phyloP scores from a whole-genome alignment of 176 grass and related monocot genomes.

The Microstegium vimineum region DNA sequence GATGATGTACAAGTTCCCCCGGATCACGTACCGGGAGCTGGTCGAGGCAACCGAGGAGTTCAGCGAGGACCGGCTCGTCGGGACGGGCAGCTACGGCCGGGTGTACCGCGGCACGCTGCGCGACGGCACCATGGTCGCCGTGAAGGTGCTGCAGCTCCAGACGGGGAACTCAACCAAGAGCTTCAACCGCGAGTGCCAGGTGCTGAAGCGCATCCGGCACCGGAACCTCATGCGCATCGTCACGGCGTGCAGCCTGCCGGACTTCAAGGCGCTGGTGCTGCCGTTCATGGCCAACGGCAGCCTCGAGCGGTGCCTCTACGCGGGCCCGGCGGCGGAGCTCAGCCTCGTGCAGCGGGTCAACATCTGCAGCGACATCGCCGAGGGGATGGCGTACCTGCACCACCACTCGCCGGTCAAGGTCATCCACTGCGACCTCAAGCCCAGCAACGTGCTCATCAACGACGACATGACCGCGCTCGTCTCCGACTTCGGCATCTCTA shows the following conservation, averaged over 20 bases:
- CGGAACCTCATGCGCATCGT: conserved; percentile 93
- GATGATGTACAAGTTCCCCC: conserved; percentile 74
- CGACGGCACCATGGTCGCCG: conserved; percentile 70
- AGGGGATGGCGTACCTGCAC: conserved; percentile 90
- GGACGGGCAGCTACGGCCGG: conserved; percentile 74
- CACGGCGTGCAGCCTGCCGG: conserved; percentile 80
- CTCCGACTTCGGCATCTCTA: conserved; percentile 84
- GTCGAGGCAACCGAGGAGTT: conserved; percentile 74
- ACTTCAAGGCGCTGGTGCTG: conserved; percentile 95
- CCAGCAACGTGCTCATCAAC: conserved; percentile 87
- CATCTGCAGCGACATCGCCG: conserved; percentile 91
- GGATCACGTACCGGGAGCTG: conserved; percentile 77
- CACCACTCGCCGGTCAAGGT: conserved; percentile 90
- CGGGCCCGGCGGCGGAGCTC: conserved; percentile 32
- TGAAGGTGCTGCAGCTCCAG: conserved; percentile 91
- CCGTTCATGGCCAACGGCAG: conserved; percentile 96
- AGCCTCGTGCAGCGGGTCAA: conserved; percentile 78
- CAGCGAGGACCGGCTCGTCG: conserved; percentile 46
- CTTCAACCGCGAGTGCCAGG: conserved; percentile 86
- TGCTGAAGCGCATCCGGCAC: conserved; percentile 89
- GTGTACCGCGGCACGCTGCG: conserved; percentile 69
- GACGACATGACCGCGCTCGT: conserved; percentile 97
- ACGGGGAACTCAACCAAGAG: conserved; percentile 83
- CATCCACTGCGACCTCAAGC: conserved; percentile 95
- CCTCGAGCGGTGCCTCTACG: conserved; percentile 76